Base-by-base conservation (phyloP, 805 yeast species). In the Kodamaea leandrae region DNA sequence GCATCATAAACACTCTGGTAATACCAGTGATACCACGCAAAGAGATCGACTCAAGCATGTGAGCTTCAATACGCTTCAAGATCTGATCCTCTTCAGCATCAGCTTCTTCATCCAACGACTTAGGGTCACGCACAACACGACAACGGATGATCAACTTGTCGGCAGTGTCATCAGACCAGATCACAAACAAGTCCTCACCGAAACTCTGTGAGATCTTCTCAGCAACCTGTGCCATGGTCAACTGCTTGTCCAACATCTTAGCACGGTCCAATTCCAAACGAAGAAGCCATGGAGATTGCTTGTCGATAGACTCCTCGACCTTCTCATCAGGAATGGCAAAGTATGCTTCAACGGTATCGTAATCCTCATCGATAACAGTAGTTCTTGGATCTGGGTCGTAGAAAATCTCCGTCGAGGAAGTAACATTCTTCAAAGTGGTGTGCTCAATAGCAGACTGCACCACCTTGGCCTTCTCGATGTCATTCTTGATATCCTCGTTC, bases 161-260 rank as follows among this genome's bases (percentile, higher is more conserved):
- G 33, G 97, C 96, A 57, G 93, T 91, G 72, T 93, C 99, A 74
- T 95, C 99, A 36, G 97, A 88, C 98, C 99, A 93, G 58, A 93
- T 93, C 29, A 93, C 96, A 57, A 91, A 93, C 68, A 93, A 70
- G 66, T 93, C 99, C 54, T 89, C 95, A 41, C 90, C 95, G 64
- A 93, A 93, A 48, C 86, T 83, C 58, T 86, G 90, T 49, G 89
- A 83, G 46, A 93, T 93, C 72, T 84, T 89, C 54, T 89, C 95
- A 19, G 99, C 97, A 42, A 93, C 98, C 71, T 93, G 96, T 50
- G 95, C 86, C 97, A 95, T 93, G 4, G 96, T 87, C 61, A 93
- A 77, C 65, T 93, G 96, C 66, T 93, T 89, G 71, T 93, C 99
- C 58, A 91, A 83, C 97, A 93, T 90, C 68, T 91, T 91, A 27